These are phyloP conservation scores for Fusarium liriodendri DNA, from an alignment of 2,329 filamentous ascomycete species.

Conservation along the genomic window DNA sequence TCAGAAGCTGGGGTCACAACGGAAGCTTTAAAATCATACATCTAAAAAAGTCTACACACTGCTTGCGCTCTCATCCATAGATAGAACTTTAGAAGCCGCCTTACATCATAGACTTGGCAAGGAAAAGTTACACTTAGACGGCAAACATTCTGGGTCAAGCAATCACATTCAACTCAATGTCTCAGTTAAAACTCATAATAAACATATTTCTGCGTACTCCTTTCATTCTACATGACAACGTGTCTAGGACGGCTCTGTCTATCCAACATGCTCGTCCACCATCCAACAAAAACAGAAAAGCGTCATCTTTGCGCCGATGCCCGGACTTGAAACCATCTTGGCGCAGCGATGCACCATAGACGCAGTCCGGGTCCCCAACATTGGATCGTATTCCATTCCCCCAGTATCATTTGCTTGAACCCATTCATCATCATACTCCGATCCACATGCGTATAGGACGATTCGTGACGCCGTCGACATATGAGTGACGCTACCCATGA, in stretches of 20 bases:
- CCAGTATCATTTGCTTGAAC: slow-evolving; percentile 36
- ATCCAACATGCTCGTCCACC: slow-evolving; percentile 41
- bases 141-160: not conserved
- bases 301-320: slow-evolving; percentile 40
- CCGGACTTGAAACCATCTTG: slow-evolving; percentile 15
- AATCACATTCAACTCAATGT: not conserved
- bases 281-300: slow-evolving; percentile 31
- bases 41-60: not conserved
- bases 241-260: slow-evolving; percentile 41
- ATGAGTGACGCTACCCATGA: slow-evolving; percentile 40
- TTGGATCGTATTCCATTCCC: slow-evolving; percentile 40
- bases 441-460: slow-evolving; percentile 44
- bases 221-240: slow-evolving; percentile 40
- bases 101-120: not conserved
- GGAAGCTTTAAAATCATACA: slow-evolving; percentile 22
- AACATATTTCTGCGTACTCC: slow-evolving; percentile 34
- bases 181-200: slow-evolving; percentile 17
- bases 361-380: slow-evolving; percentile 14
- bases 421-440: slow-evolving; percentile 44
- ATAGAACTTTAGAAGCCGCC: not conserved
- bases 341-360: slow-evolving; percentile 7
- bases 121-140: not conserved
- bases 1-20: slow-evolving; percentile 49
- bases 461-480: slow-evolving; percentile 39
- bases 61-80: not conserved